Evolutionary conservation across 2,329 filamentous ascomycete genomes (phyloP), one percentile per base, ranked within the genome.

Genomic region (Gremmenia infestans): DNA sequence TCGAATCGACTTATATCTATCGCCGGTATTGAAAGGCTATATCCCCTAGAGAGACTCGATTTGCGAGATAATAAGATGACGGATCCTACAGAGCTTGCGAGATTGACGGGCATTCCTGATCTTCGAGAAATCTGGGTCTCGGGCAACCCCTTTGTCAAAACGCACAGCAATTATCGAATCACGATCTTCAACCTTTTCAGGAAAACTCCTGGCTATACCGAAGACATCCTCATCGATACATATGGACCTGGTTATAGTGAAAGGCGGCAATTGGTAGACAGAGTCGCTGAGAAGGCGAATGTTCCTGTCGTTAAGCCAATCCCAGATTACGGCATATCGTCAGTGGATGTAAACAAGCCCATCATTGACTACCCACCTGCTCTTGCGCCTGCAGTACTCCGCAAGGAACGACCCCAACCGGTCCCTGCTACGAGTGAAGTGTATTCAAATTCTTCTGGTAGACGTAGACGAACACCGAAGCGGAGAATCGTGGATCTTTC

Each of bases 151-250:
- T 97, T 97, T 67, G 89, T 88, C 45, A 90, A 89, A 64, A 92
- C 91, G 1, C 90, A 97, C 69, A 81, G 86, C 57, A 85, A 88
- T 64, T 96, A 96, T 70, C 85, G 94, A 49, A 80, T 96, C 61
- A 89, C 86, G 19, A 95, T 97, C 60, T 97, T 99, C 83, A 99
- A 97, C 67, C 79, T 97, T 2, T 99, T 99, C 78, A 85, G 94
- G 60, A 86, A 84, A 57, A 91, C 90, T 0, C 90, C 93, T 11
- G 94, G 94, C 5, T 96, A 94, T 67, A 88, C 86, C 0, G 89
- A 96, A 62, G 94, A 99, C 68, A 85, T 97, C 57, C 78, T 91
- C 47, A 93, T 99, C 64, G 94, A 99, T 70, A 86, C 88, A 2
- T 83, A 83, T 36, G 87, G 87, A 0, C 93, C 94, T 1, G 87